These are phyloP conservation scores for Nigrospora oryzae DNA, from an alignment of 2,329 filamentous ascomycete genomes.

Conservation along the genomic window DNA sequence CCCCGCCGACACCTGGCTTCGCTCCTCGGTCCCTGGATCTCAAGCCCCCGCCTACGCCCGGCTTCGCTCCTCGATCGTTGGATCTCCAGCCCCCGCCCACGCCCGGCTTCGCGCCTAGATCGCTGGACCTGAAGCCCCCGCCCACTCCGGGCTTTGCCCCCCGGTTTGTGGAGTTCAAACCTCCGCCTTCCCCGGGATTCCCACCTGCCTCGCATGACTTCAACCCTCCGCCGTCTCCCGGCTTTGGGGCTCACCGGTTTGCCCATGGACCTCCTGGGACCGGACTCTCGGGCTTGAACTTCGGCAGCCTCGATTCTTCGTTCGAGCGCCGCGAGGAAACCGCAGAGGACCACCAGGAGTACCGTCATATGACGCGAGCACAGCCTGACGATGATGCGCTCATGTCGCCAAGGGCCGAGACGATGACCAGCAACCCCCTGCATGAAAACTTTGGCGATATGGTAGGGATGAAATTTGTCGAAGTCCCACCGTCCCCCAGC, in stretches of 20 bases:
- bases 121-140: conserved; percentile 22
- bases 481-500: conserved; percentile 41
- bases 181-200: conserved; percentile 12
- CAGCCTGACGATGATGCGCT: conserved; percentile 43
- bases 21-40: conserved; percentile 4
- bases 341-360: conserved; percentile 17
- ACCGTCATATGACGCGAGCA: conserved; percentile 22
- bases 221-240: conserved; percentile 35
- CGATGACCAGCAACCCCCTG: conserved; percentile 63
- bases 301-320: conserved; percentile 15
- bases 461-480: conserved; percentile 42
- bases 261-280: conserved; percentile 25
- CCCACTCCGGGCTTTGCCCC: conserved; percentile 21
- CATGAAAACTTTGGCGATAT: conserved; percentile 35
- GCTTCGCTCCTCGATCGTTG: conserved; percentile 11
- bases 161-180: conserved; percentile 17
- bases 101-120: conserved; percentile 8
- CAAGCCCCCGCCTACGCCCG: conserved; percentile 15
- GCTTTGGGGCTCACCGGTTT: conserved; percentile 31
- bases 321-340: conserved; percentile 9
- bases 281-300: conserved; percentile 31
- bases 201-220: conserved; percentile 16
- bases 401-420: conserved; percentile 63
- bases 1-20: conserved; percentile 11
- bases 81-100: conserved; percentile 19